phyloP scores from a whole-genome alignment of 139 green algal genomes.

The Closterium sp. region DNA sequence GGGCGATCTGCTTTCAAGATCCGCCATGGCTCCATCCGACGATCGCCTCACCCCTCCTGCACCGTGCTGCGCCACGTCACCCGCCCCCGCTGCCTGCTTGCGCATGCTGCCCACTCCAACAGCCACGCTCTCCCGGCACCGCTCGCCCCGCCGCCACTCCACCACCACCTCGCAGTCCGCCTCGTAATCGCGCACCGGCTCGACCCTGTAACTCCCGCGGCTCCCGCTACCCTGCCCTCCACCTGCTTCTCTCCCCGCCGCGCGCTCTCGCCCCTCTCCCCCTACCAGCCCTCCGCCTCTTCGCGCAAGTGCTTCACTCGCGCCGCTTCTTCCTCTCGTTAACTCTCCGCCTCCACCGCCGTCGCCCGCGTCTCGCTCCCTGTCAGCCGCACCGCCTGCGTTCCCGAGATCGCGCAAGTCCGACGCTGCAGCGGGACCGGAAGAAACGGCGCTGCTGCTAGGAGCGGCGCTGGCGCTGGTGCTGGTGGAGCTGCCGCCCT shows the following conservation, averaged over 20 bases:
- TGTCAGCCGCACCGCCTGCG: not conserved
- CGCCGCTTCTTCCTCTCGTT: not conserved
- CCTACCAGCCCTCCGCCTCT: not conserved
- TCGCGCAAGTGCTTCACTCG: no score
- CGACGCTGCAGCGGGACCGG: not conserved
- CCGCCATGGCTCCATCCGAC: not conserved
- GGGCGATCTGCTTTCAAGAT: not conserved
- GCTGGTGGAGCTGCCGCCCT: not conserved
- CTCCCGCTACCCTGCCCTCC: not conserved
- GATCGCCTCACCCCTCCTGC: not conserved
- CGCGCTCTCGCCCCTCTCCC: not conserved
- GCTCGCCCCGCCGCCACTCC: not conserved
- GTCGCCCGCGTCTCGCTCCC: not conserved
- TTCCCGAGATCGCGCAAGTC: not conserved
- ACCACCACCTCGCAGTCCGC: not conserved
- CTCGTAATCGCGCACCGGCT: not conserved
- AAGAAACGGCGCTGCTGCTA: not conserved
- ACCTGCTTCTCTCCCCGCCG: not conserved
- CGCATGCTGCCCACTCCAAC: not conserved
- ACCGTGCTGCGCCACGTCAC: not conserved
- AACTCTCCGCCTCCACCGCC: not conserved
- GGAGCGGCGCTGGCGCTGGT: not conserved
- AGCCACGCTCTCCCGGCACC: not conserved
- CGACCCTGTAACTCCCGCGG: not conserved
- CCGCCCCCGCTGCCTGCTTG: not conserved